phyloP scores from a whole-genome alignment of 257 asterid species.

The Capsicum baccatum region DNA sequence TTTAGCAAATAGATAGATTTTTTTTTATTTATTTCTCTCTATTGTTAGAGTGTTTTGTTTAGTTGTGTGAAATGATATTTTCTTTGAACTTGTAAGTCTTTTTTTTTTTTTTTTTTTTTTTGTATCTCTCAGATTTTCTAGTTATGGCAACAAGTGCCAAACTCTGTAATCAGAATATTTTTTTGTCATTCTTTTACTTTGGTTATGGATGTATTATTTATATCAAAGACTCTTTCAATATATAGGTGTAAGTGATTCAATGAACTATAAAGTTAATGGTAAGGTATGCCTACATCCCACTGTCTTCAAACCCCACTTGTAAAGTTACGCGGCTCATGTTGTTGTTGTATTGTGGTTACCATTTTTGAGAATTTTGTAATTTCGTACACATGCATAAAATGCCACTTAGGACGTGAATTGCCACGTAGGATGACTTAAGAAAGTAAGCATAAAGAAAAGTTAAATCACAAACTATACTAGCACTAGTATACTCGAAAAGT shows the following conservation, averaged over 20 bases:
- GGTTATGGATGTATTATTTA: constrained; percentile 23
- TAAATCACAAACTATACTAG: too few species aligned
- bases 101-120: neutral
- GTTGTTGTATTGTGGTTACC: neutral
- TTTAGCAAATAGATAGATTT: constrained; percentile 37
- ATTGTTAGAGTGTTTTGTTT: constrained; percentile 36
- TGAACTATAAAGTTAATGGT: neutral
- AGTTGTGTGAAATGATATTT: constrained; percentile 56
- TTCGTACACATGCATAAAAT: too few species aligned
- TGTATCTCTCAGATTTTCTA: neutral
- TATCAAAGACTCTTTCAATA: constrained; percentile 29
- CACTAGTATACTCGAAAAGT: too few species aligned
- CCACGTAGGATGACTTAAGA: too few species aligned
- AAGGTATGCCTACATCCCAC: too few species aligned
- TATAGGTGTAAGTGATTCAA: constrained; percentile 23
- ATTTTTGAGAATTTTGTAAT: too few species aligned
- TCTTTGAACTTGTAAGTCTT: constrained; percentile 33
- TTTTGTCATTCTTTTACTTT: constrained; percentile 12
- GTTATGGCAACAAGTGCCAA: constrained; percentile 22
- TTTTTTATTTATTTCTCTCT: constrained; percentile 26
- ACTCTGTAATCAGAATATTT: constrained; percentile 7
- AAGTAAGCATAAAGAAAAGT: too few species aligned
- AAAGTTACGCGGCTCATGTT: neutral
- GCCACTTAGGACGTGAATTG: too few species aligned
- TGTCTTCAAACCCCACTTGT: neutral